Percentiles rank a stretch among this genome's conserved stretches.
Evolutionary conservation across 2,329 filamentous ascomycete species (phyloP).

Genomic region (Calonectria pteridis): DNA sequence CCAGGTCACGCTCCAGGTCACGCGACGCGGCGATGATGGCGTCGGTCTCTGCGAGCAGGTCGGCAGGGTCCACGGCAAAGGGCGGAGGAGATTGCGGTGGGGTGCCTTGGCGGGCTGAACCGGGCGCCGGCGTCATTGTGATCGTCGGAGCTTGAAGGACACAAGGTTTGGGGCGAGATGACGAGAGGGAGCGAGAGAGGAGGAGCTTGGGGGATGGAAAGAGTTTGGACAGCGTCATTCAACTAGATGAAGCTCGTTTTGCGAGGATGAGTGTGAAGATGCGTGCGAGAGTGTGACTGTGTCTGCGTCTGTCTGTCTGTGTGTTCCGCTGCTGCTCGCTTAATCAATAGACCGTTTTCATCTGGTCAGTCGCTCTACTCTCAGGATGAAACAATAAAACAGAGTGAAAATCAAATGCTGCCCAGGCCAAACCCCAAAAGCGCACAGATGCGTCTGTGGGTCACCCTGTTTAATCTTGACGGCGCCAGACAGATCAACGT

Average conservation of each 20-base stretch:
- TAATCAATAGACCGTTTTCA: not conserved
- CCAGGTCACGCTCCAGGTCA: constrained; percentile 39
- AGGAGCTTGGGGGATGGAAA: not conserved
- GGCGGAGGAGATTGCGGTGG: constrained; percentile 39
- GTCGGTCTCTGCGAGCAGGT: constrained; percentile 33
- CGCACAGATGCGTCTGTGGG: constrained; percentile 8
- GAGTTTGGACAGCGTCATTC: not conserved
- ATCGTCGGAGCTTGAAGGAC: constrained; percentile 2
- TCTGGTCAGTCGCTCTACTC: not conserved
- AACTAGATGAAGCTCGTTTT: not conserved
- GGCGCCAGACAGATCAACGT: not conserved
- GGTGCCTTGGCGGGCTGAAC: not conserved
- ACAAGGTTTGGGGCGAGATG: not conserved
- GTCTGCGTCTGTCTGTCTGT: not conserved
- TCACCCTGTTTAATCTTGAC: not conserved
- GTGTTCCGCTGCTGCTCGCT: not conserved
- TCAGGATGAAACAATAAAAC: not conserved
- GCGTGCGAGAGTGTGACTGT: not conserved
- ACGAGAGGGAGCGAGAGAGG: not conserved
- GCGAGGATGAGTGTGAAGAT: not conserved
- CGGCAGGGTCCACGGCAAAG: constrained; percentile 31
- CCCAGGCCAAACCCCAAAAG: not conserved
- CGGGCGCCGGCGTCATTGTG: constrained; percentile 28
- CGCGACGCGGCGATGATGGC: constrained; percentile 51
- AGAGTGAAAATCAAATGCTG: not conserved